Percentiles rank a stretch among this genome's conserved stretches.
Evolutionary conservation across 2,329 filamentous ascomycete genomes (phyloP).

Genomic region (Botrytis medusae): DNA sequence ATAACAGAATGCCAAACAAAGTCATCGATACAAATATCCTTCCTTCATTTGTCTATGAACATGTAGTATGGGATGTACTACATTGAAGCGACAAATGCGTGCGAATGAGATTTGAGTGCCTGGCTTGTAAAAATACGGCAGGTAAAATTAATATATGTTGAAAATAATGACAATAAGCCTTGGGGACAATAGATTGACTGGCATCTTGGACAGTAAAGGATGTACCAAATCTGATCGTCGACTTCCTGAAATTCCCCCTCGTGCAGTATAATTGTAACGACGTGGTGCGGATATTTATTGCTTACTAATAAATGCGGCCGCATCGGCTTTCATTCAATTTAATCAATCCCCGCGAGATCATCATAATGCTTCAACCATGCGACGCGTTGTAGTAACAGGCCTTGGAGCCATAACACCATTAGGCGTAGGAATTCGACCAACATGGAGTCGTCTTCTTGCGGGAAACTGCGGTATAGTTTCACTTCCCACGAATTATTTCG

Average conservation of each 20-base stretch:
- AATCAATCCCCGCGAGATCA: conserved; percentile 2
- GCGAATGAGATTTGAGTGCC: background rate
- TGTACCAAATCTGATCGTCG: too few species aligned
- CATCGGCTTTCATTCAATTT: background rate
- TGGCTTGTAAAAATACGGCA: background rate
- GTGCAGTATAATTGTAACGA: background rate
- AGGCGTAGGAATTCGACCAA: conserved; percentile 72
- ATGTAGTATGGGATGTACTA: background rate
- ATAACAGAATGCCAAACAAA: background rate
- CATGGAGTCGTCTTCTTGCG: conserved; percentile 79
- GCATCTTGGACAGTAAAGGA: background rate
- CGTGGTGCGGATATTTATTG: background rate
- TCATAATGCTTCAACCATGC: conserved; percentile 37
- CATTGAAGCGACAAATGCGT: background rate
- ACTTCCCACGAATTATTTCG: conserved; percentile 52
- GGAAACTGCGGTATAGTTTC: conserved; percentile 80
- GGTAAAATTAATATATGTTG: background rate
- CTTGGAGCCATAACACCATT: conserved; percentile 81
- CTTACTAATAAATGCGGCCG: conserved; percentile 2
- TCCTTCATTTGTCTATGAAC: background rate
- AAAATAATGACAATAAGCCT: background rate
- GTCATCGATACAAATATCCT: too few species aligned
- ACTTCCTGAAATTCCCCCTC: too few species aligned
- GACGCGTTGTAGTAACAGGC: conserved; percentile 80
- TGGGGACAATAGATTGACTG: background rate